Conservation (phyloP, 176 grass and related monocot species). For the Stipa capillata region DNA sequence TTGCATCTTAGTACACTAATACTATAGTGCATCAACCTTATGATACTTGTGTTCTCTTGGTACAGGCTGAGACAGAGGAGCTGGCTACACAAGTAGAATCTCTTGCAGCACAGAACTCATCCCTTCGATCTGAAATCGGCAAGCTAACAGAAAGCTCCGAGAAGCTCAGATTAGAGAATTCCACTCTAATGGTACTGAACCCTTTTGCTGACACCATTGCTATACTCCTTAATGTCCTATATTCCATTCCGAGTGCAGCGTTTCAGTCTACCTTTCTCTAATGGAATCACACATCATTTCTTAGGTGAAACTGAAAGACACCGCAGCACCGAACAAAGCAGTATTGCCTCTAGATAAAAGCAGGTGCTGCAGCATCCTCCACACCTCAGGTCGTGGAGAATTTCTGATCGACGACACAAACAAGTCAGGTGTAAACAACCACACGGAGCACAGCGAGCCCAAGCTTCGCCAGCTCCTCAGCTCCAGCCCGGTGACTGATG, state of each 20-base stretch:
- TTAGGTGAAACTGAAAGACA: slow-evolving; percentile 50
- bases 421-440: background rate
- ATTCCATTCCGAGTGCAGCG: background rate
- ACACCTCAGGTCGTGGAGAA: slow-evolving; percentile 47
- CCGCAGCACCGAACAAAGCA: background rate
- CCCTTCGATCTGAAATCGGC: slow-evolving; percentile 77
- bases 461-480: slow-evolving; percentile 54
- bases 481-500: slow-evolving; percentile 28
- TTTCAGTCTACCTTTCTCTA: background rate
- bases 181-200: slow-evolving; percentile 53
- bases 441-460: slow-evolving; percentile 33
- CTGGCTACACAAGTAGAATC: slow-evolving; percentile 63
- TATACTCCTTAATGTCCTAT: background rate
- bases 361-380: background rate
- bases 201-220: too few relatives aligned
- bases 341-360: slow-evolving; percentile 7
- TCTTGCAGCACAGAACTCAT: slow-evolving; percentile 59
- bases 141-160: slow-evolving; percentile 51
- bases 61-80: slow-evolving; percentile 76
- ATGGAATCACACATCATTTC: background rate
- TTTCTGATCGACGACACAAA: slow-evolving; percentile 51
- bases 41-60: background rate
- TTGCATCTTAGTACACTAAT: background rate
- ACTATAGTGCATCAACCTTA: background rate
- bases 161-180: slow-evolving; percentile 80